Conservation (phyloP, 2,329 filamentous ascomycete species). For the Aspergillus puulaauensis region DNA sequence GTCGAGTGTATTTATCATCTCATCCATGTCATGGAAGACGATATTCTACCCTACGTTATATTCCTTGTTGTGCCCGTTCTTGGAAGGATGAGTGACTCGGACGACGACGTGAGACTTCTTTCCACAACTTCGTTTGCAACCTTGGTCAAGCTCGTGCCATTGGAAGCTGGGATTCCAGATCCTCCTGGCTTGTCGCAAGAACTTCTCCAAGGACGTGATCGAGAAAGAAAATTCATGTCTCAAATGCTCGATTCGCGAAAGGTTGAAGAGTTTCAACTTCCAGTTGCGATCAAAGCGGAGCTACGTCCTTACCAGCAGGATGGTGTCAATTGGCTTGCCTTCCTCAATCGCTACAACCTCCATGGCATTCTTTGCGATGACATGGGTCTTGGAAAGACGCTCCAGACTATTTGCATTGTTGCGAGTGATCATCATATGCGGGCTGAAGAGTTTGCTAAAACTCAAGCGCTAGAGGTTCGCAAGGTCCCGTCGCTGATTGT, state of each 20-base stretch:
- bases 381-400: conserved; percentile 97
- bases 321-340: conserved; percentile 97
- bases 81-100: conserved; percentile 96
- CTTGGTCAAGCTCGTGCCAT: conserved; percentile 90
- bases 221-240: conserved; percentile 92
- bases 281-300: conserved; percentile 94
- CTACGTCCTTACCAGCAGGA: conserved; percentile 97
- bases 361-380: conserved; percentile 98
- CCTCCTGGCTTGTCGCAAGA: conserved; percentile 89
- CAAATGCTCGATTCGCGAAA: conserved; percentile 97
- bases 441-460: conserved; percentile 84
- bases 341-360: conserved; percentile 95
- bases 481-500: conserved; percentile 89
- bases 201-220: conserved; percentile 83
- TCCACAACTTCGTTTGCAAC: conserved; percentile 97
- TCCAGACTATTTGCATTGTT: conserved; percentile 97
- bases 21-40: conserved; percentile 97
- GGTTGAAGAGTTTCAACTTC: conserved; percentile 89
- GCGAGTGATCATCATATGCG: conserved; percentile 95
- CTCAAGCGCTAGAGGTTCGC: conserved; percentile 72
- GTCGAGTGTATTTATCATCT: conserved; percentile 96
- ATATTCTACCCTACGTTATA: conserved; percentile 94
- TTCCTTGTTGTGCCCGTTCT: conserved; percentile 97
- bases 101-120: conserved; percentile 90
- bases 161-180: conserved; percentile 96